phyloP scores from a whole-genome alignment of 2,329 filamentous ascomycete species.

The Fusarium sp. region DNA sequence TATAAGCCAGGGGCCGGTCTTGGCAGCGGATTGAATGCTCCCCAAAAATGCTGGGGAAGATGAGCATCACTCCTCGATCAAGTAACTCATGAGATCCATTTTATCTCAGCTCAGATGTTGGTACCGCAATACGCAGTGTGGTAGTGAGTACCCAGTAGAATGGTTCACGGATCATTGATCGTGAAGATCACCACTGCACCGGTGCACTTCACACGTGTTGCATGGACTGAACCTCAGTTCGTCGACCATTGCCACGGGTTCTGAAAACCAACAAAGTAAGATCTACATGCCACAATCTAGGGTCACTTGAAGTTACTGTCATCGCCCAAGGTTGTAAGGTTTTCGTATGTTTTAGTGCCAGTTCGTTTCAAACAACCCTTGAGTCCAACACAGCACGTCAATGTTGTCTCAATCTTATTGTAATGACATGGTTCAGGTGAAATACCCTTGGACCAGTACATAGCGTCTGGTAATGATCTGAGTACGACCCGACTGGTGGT shows the following conservation, averaged over 20 bases:
- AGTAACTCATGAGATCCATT: constrained; percentile 16
- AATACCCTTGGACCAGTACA: not conserved
- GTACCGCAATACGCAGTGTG: constrained; percentile 14
- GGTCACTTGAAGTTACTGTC: constrained; percentile 12
- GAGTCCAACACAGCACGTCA: constrained; percentile 24
- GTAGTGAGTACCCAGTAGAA: constrained; percentile 26
- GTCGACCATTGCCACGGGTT: constrained; percentile 32
- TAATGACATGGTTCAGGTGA: constrained; percentile 16
- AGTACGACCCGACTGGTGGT: constrained; percentile 15
- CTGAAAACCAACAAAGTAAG: constrained; percentile 38
- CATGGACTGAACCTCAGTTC: constrained; percentile 35
- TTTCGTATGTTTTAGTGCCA: constrained; percentile 33
- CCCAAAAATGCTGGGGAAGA: constrained; percentile 31
- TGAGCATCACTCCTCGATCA: constrained; percentile 19
- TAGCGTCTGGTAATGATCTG: constrained; percentile 7
- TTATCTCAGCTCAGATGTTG: constrained; percentile 20
- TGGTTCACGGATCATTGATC: constrained; percentile 36
- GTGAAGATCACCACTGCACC: constrained; percentile 36
- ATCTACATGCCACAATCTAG: constrained; percentile 32
- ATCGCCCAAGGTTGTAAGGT: constrained; percentile 14
- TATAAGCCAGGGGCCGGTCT: constrained; percentile 22
- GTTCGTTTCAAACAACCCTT: constrained; percentile 26
- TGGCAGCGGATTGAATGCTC: constrained; percentile 20
- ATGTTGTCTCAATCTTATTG: constrained; percentile 18
- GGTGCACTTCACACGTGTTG: constrained; percentile 32